Base-by-base conservation (phyloP, 441 rosid species). In the Raphanus hybrid region DNA sequence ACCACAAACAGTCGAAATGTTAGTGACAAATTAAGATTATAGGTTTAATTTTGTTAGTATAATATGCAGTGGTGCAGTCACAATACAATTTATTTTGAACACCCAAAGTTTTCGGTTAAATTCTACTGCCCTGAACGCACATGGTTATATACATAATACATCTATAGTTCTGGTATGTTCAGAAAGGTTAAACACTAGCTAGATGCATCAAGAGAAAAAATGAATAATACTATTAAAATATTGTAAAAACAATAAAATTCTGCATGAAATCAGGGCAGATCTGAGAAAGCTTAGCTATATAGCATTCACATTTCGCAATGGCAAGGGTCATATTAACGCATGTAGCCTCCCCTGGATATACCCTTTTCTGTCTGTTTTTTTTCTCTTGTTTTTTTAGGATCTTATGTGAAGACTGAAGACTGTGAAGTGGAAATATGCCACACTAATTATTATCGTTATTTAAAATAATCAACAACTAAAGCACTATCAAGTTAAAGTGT, bases 261-360 rank as follows among this genome's bases (percentile, higher is more conserved):
- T 76, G 70, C 75, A 69, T 69, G 70, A 54, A 71, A 71, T 71
- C 76, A 57, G 54, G 43, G 62, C 12, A 71, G 63, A 71, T 58
- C 15, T 20, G 35, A 72, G 64, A 72, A 65, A 67, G 8, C 20
- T 64, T 77, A 14, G 62, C 16, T 62, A 27, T 2, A 27, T 37
- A 55, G 41, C 58, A 41, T 70, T 76, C 75, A 55, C 73, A 73
- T 63, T 73, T 73, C 78, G 70, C 37, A 73, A 54, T 61, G 26
- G 75, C 78, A 79, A 78, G 32, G 81, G 82, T 43, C 78, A 64
- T 55, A 54, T 74, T 63, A 74, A 69, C 75, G 26, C 71, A 74
- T 79, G 23, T 79, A 52, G 75, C 82, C 82, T 79, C 71, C 82
- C 82, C 78, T 74, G 41, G 71, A 9, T 79, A 70, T 74, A 26